Conservation (phyloP, 305 asterid species). For the Lippia alba region DNA sequence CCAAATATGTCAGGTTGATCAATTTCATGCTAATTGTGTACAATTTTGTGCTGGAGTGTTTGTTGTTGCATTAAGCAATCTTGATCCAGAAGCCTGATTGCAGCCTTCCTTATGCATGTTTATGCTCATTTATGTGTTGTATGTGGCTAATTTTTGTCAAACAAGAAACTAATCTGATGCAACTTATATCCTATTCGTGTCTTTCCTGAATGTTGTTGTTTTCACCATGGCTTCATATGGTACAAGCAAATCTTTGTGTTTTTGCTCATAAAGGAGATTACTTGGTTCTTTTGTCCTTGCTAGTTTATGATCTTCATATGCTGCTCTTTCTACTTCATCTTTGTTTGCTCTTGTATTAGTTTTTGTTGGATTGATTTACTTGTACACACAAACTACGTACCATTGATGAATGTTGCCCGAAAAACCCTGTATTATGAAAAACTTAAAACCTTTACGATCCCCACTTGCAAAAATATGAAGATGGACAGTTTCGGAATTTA, state of each 20-base stretch:
- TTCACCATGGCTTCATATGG: not conserved
- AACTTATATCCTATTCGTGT: not conserved
- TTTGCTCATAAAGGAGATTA: not conserved
- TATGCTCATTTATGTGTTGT: not conserved
- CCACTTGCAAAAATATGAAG: too few relatives aligned
- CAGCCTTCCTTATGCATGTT: not conserved
- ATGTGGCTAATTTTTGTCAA: too few relatives aligned
- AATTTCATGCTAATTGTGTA: not conserved
- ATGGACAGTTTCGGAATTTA: too few relatives aligned
- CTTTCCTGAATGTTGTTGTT: not conserved
- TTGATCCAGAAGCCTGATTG: not conserved
- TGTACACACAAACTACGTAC: not conserved
- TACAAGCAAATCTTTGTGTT: not conserved
- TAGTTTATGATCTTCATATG: not conserved
- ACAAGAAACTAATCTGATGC: not conserved
- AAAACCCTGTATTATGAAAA: too few relatives aligned
- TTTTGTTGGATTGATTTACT: too few relatives aligned
- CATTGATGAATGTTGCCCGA: too few relatives aligned
- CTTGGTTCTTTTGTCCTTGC: not conserved
- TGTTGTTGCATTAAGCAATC: not conserved
- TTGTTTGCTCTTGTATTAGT: too few relatives aligned
- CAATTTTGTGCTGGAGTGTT: too few relatives aligned
- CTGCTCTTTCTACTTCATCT: too few relatives aligned
- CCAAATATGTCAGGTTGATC: constrained; percentile 5
- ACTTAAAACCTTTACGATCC: too few relatives aligned